Evolutionary conservation across 179 eudicot species (phyloP), one percentile per base, ranked within the genome.

Genomic region (Dionaea muscipula): DNA sequence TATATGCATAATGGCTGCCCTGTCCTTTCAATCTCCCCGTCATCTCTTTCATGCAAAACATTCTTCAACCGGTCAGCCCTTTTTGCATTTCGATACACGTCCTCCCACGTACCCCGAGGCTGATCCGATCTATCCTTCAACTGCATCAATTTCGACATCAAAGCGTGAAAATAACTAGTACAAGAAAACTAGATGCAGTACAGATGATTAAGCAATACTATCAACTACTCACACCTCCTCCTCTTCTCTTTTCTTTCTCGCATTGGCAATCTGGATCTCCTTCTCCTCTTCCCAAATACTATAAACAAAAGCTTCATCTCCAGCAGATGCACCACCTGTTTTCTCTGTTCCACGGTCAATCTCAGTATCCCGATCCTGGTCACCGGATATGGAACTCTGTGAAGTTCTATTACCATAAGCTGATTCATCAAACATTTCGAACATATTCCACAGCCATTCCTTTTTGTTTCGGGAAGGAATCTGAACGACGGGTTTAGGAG

Each of bases 1-100:
- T 90, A 90, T 26, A 90, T 80, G 65, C 82, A 75, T 61, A 90
- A 61, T 50, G 95, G 87, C 74, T 90, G 95, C 33, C 90, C 95
- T 4, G 95, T 86, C 61, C 95, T 86, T 72, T 86, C 97, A 63
- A 90, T 86, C 72, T 90, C 97, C 19, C 94, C 85, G 20, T 90
- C 95, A 52, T 80, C 94, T 68, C 90, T 86, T 73, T 83, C 97
- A 53, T 73, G 94, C 74, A 90, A 74, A 51, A 74, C 81, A 26
- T 72, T 81, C 72, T 65, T 86, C 37, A 64, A 45, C 21, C 83
- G 79, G 52, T 86, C 97, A 38, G 80, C 90, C 73, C 68, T 78
- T 66, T 80, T 81, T 16, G 87, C 85, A 73, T 66, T 90, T 69
- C 81, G 63, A 75, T 90, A 81, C 46, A 81, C 86, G 0, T 82